Conservation (phyloP, 2,329 filamentous ascomycete genomes). For the Aspergillus hiratsukae region DNA sequence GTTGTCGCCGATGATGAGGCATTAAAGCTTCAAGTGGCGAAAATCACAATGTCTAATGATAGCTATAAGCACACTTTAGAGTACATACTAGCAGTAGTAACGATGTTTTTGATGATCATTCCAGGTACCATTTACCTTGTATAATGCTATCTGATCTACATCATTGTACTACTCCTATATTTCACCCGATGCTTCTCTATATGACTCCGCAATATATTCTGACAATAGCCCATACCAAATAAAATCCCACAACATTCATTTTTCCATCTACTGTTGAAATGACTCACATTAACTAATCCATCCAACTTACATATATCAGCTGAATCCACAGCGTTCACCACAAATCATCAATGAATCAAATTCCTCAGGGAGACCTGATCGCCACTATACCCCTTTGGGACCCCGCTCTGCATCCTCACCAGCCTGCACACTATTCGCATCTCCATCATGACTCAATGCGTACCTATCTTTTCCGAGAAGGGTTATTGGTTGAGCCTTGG, state of each 20-base stretch:
- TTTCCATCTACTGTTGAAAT: background rate
- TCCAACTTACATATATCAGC: background rate
- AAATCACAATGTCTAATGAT: background rate
- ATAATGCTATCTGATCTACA: background rate
- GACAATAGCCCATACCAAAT: background rate
- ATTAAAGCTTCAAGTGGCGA: background rate
- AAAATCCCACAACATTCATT: background rate
- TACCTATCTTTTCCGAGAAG: background rate
- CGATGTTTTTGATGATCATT: background rate
- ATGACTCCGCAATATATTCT: too few relatives aligned
- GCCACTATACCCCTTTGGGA: slow-evolving; percentile 20
- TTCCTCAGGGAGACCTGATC: slow-evolving; percentile 11
- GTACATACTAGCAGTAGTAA: background rate
- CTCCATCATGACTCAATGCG: slow-evolving; percentile 1
- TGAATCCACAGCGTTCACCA: background rate
- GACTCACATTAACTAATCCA: background rate
- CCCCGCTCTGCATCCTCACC: slow-evolving; percentile 17
- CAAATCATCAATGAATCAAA: background rate
- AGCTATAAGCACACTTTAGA: background rate
- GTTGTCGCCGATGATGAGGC: background rate
- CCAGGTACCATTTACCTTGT: background rate
- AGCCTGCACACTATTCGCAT: background rate
- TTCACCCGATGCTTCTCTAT: background rate
- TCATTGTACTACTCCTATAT: background rate
- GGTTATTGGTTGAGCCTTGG: background rate